Base-by-base conservation (phyloP, 1,284 basidiomycete species). In the Cutaneotrichosporon cutaneum region DNA sequence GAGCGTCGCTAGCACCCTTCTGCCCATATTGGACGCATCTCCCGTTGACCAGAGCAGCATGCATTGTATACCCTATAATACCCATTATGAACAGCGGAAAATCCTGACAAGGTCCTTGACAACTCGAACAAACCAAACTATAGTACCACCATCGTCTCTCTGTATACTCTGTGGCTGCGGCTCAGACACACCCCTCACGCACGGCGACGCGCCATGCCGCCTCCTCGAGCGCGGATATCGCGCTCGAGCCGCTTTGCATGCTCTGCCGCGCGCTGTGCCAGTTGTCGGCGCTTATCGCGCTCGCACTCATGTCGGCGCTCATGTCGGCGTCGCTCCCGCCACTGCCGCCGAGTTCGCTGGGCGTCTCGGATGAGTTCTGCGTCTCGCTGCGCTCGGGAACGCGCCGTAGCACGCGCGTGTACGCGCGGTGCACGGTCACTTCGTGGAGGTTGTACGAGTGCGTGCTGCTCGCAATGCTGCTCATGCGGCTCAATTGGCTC, bases 341-440 rank as follows among this genome's bases (percentile, higher is more conserved):
- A 27, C 26, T 48, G 14, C 26, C 48, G 27, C 48, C 48, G 8
- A n/a, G 8, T 27, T 51, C 48, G 48, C 48, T 51, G 26, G 26
- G 18, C 14, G 45, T 33, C 11, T 63, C 55, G 30, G 22, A 30
- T 5, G 22, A 13, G n/a, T 39, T 16, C 39, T 42, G 44, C 24
- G 33, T 62, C 45, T 53, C 48, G 30, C 33, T 33, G 47, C 39
- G 56, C 27, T 59, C 62, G 26, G 50, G 52, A n/a, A 65, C 61
- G 16, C 60, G 59, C 1, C 64, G 59, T 9, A 69, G 59, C 8
- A 64, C 59, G 16, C 61, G 60, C 14, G 63, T 57, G 60, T 70
- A 70, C 1, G 70, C 68, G 18, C 59, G 60, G 30, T 67, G 67
- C 18, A 71, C 64, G 0, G 67, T 68, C 35, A 58, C 68, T 39